A percentile compares a stretch with the other conserved stretches of the same genome.
phyloP scores from a whole-genome alignment of 2,329 filamentous ascomycete genomes.

The Pseudocercospora vitis region DNA sequence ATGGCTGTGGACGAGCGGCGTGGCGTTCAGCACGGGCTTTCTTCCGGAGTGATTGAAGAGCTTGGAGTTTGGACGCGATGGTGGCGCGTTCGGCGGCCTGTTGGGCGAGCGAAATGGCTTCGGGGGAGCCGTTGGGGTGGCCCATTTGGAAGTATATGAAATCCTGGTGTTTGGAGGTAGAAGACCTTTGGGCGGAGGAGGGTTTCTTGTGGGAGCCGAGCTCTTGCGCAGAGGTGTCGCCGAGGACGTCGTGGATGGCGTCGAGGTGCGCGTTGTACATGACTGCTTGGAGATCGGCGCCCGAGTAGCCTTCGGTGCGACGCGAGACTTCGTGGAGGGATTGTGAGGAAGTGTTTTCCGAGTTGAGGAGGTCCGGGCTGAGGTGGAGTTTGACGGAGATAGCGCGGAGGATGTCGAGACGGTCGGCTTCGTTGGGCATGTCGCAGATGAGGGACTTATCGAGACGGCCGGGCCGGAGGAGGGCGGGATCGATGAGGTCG shows the following conservation, averaged over 20 bases:
- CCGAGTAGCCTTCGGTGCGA: constrained; percentile 84
- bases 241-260: constrained; percentile 88
- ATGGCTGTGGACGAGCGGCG: constrained; percentile 22
- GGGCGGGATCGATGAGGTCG: constrained; percentile 90
- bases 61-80: constrained; percentile 77
- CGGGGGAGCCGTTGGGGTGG: constrained; percentile 47
- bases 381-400: constrained; percentile 80
- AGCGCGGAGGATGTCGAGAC: constrained; percentile 82
- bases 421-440: constrained; percentile 75
- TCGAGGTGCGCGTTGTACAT: constrained; percentile 96
- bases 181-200: neutral
- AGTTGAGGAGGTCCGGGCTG: constrained; percentile 59
- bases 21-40: constrained; percentile 58
- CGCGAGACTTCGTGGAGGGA: constrained; percentile 70
- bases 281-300: constrained; percentile 90
- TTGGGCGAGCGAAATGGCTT: constrained; percentile 45
- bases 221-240: constrained; percentile 39
- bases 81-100: constrained; percentile 71
- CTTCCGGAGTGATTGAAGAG: constrained; percentile 70
- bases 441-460: constrained; percentile 94
- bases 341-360: constrained; percentile 30
- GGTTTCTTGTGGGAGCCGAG: constrained; percentile 17
- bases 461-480: constrained; percentile 84
- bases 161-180: constrained; percentile 41
- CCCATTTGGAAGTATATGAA: constrained; percentile 87